Conservation (phyloP, 2,329 filamentous ascomycete genomes). For the Dothiorella sarmentorum region DNA sequence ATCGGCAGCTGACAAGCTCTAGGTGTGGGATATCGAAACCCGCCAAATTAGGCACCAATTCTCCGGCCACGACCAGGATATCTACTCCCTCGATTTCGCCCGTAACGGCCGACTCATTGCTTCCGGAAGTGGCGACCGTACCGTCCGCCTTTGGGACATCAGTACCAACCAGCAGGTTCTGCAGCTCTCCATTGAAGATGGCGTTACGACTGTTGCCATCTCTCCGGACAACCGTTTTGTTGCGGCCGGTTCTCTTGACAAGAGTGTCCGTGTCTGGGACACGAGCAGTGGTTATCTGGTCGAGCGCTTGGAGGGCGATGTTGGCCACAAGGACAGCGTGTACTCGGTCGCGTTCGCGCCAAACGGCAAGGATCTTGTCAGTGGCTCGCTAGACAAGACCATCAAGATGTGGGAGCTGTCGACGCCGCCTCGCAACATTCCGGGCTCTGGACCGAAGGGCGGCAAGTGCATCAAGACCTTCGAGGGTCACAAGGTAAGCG, state of each 20-base stretch:
- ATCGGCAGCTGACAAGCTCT: constrained; percentile 14
- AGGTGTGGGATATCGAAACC: constrained; percentile 92
- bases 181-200: constrained; percentile 89
- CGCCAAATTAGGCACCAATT: constrained; percentile 89
- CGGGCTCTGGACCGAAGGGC: constrained; percentile 68
- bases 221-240: constrained; percentile 93
- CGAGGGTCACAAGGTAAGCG: constrained; percentile 83
- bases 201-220: constrained; percentile 95
- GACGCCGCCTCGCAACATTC: constrained; percentile 63
- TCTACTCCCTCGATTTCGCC: constrained; percentile 94
- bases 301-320: constrained; percentile 86
- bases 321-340: constrained; percentile 94
- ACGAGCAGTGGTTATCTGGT: constrained; percentile 80
- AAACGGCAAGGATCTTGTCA: constrained; percentile 87
- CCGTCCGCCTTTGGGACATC: constrained; percentile 94
- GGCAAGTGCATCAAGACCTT: constrained; percentile 96
- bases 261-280: constrained; percentile 98
- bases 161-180: constrained; percentile 77
- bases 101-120: constrained; percentile 91
- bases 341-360: constrained; percentile 96
- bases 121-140: constrained; percentile 90
- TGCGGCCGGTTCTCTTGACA: constrained; percentile 90
- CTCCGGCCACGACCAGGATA: constrained; percentile 96
- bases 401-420: constrained; percentile 99
- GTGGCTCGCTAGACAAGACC: constrained; percentile 92